These are phyloP conservation scores for Corchorus capsularis DNA, from an alignment of 345 rosid species.

Conservation along the genomic window DNA sequence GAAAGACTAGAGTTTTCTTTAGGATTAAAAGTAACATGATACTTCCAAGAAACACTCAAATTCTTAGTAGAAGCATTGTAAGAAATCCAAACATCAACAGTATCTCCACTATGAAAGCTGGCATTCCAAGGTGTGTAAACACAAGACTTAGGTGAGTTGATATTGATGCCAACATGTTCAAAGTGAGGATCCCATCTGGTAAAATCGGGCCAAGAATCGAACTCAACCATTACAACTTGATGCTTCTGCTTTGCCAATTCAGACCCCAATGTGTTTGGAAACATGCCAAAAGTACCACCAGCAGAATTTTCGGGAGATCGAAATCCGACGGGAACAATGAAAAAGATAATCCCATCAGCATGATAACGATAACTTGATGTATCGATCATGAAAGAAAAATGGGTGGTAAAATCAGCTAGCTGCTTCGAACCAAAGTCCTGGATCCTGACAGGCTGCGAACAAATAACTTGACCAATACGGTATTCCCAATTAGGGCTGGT, in stretches of 20 bases:
- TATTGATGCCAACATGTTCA: slow-evolving; percentile 46
- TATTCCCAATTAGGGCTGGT: background rate
- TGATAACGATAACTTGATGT: too few species aligned
- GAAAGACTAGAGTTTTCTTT: slow-evolving; percentile 33
- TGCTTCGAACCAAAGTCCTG: slow-evolving; percentile 29
- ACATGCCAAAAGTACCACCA: slow-evolving; percentile 44
- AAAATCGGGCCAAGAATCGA: slow-evolving; percentile 19
- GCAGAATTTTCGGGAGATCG: slow-evolving; percentile 34
- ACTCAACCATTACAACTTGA: slow-evolving; percentile 37
- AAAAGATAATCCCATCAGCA: slow-evolving; percentile 39
- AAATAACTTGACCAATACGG: slow-evolving; percentile 25
- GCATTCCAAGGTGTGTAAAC: slow-evolving; percentile 10
- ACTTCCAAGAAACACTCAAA: slow-evolving; percentile 48
- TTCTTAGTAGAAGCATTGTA: slow-evolving; percentile 39
- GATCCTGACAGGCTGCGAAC: slow-evolving; percentile 28
- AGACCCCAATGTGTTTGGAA: slow-evolving; percentile 9
- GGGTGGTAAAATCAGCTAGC: slow-evolving; percentile 34
- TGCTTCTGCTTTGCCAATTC: slow-evolving; percentile 11
- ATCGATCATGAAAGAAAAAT: slow-evolving; percentile 39
- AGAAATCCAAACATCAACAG: slow-evolving; percentile 26
- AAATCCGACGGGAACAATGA: slow-evolving; percentile 33
- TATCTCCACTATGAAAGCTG: background rate
- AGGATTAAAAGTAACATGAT: slow-evolving; percentile 23
- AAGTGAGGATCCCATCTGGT: slow-evolving; percentile 38
- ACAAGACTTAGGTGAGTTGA: slow-evolving; percentile 28